Evolutionary conservation across 805 yeast species (phyloP), one percentile per base, ranked within the genome.

Genomic region (Debaryomyces prosopidis): DNA sequence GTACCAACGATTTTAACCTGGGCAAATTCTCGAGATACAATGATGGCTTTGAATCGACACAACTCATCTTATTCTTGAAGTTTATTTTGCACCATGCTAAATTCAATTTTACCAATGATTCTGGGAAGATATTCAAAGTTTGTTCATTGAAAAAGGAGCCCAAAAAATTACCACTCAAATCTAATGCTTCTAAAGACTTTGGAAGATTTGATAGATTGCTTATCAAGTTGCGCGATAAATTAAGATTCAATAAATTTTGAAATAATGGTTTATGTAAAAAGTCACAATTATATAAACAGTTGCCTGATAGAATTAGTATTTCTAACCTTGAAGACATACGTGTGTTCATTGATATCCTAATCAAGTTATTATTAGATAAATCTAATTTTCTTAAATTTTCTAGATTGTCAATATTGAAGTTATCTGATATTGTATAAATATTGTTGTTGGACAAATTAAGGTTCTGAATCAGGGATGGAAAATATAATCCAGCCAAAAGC

Each of bases 401-500:
- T 14, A 39, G 14, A 8, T 26, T n/a, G 12, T 12, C 30, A 18
- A 37, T 18, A 20, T 39, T 34, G 16, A 43, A 33, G 23, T 43
- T 38, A n/a, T 35, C 33, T 10, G 36, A 37, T 11, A 43, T 31
- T 17, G 9, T 12, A 16, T 23, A 12, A 10, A 37, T n/a, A 28
- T 41, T 51, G 42, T 66, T 66, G 44, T 65, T 63, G 5, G 70
- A 60, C 14, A 65, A 49, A 37, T 62, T 59, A 31, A 66, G 46
- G 10, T 49, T 20, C 32, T 44, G 41, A 26, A 66, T 40, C 18
- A 46, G 38, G 0, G 43, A 5, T 0, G 71, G 69, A 32, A 66
- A 55, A 11, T 38, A 20, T 5, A 64, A 37, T 11, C 33, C 12
- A 4, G 53, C 27, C 15, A 65, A 37, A 15, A 37, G 42, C 16